These are phyloP conservation scores for Hylodesmum podocarpum DNA, from an alignment of 306 rosid genomes.

Conservation along the genomic window DNA sequence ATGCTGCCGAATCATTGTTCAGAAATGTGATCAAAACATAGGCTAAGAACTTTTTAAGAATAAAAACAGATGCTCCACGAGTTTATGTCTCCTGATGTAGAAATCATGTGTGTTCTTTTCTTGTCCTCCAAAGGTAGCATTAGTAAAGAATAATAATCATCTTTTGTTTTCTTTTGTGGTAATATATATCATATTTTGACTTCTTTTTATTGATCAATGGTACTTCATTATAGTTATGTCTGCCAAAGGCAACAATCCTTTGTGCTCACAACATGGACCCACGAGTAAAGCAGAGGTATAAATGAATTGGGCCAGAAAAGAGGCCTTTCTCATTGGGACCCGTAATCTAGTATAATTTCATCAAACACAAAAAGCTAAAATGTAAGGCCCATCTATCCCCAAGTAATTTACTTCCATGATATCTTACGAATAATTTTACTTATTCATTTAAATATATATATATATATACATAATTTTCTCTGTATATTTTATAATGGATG, in stretches of 20 bases:
- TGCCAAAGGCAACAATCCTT: neutral
- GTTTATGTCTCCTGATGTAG: constrained; percentile 26
- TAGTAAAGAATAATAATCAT: constrained; percentile 20
- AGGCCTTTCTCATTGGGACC: neutral
- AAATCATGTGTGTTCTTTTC: constrained; percentile 29
- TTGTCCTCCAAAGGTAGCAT: constrained; percentile 27
- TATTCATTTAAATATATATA: no score
- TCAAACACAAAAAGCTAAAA: neutral
- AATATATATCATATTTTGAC: constrained; percentile 5
- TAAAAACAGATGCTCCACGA: constrained; percentile 55
- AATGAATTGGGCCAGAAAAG: neutral
- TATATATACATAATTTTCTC: no score
- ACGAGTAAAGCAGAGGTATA: neutral
- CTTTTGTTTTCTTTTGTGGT: neutral
- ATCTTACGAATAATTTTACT: no score
- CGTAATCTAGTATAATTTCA: neutral
- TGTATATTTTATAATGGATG: no score
- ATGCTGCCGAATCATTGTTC: constrained; percentile 41
- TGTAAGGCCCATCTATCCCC: no score
- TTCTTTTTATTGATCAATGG: neutral
- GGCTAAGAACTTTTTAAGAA: constrained; percentile 14
- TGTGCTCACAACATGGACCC: neutral
- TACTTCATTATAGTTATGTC: neutral
- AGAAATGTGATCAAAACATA: constrained; percentile 47
- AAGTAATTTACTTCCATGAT: no score